Percentiles rank a stretch among this genome's conserved stretches.
Conservation (phyloP, 2,329 filamentous ascomycete genomes). For the Lachnellula arida region DNA sequence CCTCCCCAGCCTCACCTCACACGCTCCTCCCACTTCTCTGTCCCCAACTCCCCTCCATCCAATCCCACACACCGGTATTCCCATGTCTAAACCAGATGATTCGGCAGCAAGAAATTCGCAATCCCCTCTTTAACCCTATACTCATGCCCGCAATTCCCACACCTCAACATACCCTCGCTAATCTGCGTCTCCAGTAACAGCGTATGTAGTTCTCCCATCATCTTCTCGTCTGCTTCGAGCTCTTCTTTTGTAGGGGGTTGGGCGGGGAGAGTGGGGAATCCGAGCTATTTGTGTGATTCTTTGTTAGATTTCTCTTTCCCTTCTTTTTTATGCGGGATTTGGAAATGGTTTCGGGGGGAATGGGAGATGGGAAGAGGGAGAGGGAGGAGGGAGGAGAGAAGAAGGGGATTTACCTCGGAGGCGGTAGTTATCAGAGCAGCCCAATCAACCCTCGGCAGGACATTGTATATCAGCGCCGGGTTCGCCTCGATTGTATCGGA, state of each 20-base stretch:
- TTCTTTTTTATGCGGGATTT: no score
- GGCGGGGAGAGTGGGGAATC: conserved; percentile 68
- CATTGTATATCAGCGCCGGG: conserved; percentile 72
- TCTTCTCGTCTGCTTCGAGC: conserved; percentile 61
- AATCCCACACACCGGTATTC: neutral
- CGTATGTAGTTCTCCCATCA: conserved; percentile 72
- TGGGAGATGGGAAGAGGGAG: neutral
- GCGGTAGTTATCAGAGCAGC: conserved; percentile 69
- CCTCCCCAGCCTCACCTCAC: neutral
- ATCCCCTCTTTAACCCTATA: conserved; percentile 95
- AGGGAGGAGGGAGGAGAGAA: neutral
- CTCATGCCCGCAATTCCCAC: conserved; percentile 87
- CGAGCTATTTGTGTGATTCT: conserved; percentile 51
- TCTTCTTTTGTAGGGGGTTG: conserved; percentile 58
- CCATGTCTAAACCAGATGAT: conserved; percentile 66
- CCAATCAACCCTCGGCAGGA: conserved; percentile 88
- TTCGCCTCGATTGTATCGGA: conserved; percentile 80
- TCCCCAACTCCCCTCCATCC: neutral
- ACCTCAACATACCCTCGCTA: conserved; percentile 81
- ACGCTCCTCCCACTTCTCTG: neutral
- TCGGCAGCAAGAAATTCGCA: conserved; percentile 90
- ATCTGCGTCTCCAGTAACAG: conserved; percentile 88
- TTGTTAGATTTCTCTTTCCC: conserved; percentile 9
- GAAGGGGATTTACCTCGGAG: conserved; percentile 57
- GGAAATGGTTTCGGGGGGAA: neutral